Evolutionary conservation across 371 early-diverging fungal species (phyloP), one percentile per base, ranked within the genome.

Genomic region (Mucor indicus): DNA sequence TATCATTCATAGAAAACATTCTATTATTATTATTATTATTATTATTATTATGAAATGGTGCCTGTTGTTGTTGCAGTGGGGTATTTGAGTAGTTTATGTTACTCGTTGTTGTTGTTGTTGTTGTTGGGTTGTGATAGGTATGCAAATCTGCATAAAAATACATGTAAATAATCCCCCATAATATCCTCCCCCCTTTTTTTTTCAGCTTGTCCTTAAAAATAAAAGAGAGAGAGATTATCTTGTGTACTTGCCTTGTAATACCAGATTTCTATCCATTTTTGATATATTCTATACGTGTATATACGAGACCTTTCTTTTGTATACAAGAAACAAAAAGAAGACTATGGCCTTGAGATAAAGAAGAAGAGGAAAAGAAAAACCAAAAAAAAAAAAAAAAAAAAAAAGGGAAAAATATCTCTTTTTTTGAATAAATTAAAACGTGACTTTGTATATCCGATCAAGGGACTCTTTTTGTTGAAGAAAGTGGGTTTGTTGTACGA

Each of bases 231-330:
- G 24, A 25, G 12, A 49, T 12, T 10, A 30, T 10, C 13, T 13
- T n/a, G n/a, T 9, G 30, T 44, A 51, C 52, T 44, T 51, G 52
- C 52, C 52, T 51, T 51, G 52, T 44, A 51, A 38, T 36, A 51
- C 52, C 29, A 44, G 44, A 49, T 49, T 48, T 44, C 49, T 55
- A 22, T 49, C 55, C 49, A 48, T 55, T 43, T 55, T 53, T 44
- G n/a, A 30, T 48, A 15, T 40, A 32, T 32, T 22, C 15, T 38
- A 17, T 2, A 11, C 9, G 19, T 31, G 20, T 27, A 35, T 39
- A 10, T 46, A 46, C 37, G 17, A 19, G n/a, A 6, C 25, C 27
- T 16, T 45, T 37, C 33, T 42, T 39, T 31, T 30, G 29, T 29
- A 32, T 38, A 19, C 15, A 38, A 16, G 22, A 37, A 24, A 44